phyloP scores from a whole-genome alignment of 140 eudicot species.

The Ambrosia hybrid region DNA sequence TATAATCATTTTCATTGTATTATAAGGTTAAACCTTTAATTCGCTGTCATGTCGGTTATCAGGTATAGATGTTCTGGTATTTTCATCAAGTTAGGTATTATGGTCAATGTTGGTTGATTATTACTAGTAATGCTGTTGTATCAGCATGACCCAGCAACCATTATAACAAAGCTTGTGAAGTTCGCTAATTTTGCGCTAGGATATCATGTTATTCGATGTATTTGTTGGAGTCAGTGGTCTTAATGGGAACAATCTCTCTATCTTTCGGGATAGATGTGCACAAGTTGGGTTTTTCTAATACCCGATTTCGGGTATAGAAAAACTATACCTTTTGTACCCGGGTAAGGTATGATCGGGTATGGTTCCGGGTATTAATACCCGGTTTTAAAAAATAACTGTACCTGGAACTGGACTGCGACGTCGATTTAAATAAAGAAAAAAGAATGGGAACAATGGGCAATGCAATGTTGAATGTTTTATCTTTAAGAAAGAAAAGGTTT shows the following conservation, averaged over 20 bases:
- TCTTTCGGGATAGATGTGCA: too few species aligned
- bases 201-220: neutral
- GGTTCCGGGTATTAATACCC: too few species aligned
- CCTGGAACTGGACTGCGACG: too few species aligned
- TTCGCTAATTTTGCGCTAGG: neutral
- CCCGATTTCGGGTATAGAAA: too few species aligned
- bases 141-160: neutral
- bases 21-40: neutral
- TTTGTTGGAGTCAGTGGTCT: too few species aligned
- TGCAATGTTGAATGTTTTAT: neutral
- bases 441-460: constrained; percentile 31
- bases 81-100: neutral
- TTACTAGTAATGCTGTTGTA: neutral
- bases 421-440: neutral
- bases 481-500: constrained; percentile 8
- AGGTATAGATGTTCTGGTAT: neutral
- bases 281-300: too few species aligned
- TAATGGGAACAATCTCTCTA: too few species aligned
- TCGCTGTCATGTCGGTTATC: neutral
- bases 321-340: too few species aligned
- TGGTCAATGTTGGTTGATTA: neutral
- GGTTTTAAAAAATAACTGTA: too few species aligned
- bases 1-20: neutral
- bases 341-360: too few species aligned
- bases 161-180: neutral